Conservation (phyloP, 331 rosid genomes). For the Malus hybrid region DNA sequence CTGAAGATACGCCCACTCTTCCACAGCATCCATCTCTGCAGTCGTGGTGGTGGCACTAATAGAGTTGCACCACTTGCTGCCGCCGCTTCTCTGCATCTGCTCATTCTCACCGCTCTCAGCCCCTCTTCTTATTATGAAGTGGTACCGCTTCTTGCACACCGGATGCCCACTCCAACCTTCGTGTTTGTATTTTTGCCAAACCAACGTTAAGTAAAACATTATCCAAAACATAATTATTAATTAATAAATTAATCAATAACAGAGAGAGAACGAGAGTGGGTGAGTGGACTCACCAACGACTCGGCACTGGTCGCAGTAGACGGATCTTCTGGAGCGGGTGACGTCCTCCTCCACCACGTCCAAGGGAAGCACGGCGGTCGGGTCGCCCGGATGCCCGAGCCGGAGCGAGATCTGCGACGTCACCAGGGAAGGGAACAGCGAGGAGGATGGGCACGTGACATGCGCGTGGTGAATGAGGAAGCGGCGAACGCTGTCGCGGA, state of each 20-base stretch:
- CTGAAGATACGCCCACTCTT: constrained; percentile 52
- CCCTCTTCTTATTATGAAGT: constrained; percentile 38
- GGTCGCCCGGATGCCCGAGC: constrained; percentile 25
- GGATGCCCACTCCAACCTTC: constrained; percentile 56
- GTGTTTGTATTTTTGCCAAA: background rate
- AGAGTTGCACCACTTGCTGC: constrained; percentile 5
- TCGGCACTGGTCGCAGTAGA: constrained; percentile 68
- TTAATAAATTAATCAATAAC: background rate
- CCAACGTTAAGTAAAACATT: background rate
- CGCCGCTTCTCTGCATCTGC: background rate
- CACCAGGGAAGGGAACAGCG: constrained; percentile 35
- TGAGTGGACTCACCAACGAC: constrained; percentile 52
- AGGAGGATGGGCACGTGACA: constrained; percentile 26
- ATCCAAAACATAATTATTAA: background rate
- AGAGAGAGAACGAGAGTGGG: background rate
- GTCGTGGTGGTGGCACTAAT: background rate
- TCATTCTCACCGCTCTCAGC: constrained; percentile 1
- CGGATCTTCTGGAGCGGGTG: constrained; percentile 34
- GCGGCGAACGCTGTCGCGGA: constrained; percentile 23
- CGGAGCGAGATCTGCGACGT: constrained; percentile 44
- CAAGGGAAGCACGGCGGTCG: constrained; percentile 22
- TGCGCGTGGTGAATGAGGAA: constrained; percentile 38
- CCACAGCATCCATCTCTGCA: constrained; percentile 28
- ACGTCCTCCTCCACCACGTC: constrained; percentile 58
- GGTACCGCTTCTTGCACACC: constrained; percentile 54